These are phyloP conservation scores for Phytophthora hibernalis DNA, from an alignment of 352 stramenopile genomes.

Conservation along the genomic window DNA sequence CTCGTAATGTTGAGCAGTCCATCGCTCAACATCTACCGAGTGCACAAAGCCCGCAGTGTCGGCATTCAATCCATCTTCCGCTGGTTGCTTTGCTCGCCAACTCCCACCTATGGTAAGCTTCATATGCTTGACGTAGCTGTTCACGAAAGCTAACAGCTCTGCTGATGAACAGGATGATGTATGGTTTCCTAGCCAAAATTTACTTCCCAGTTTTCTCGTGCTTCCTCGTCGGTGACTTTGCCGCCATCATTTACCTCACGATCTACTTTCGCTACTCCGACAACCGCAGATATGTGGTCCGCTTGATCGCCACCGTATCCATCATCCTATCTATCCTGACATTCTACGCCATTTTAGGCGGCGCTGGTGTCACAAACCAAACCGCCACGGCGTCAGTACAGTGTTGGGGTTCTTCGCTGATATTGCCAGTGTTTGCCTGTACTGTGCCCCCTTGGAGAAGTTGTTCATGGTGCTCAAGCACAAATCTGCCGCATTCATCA, in stretches of 20 bases:
- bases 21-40: constrained; percentile 37
- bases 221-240: constrained; percentile 39
- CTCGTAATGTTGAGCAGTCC: constrained; percentile 42
- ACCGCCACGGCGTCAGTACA: constrained; percentile 38
- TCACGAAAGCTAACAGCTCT: background rate
- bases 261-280: constrained; percentile 46
- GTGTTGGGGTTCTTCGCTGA: constrained; percentile 50
- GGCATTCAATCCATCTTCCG: constrained; percentile 43
- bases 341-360: constrained; percentile 48
- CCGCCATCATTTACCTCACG: constrained; percentile 33
- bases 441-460: constrained; percentile 53
- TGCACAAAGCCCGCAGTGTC: constrained; percentile 34
- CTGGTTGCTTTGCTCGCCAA: constrained; percentile 43
- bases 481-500: constrained; percentile 61
- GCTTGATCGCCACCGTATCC: constrained; percentile 16
- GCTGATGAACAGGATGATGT: constrained; percentile 40
- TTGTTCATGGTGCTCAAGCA: constrained; percentile 47
- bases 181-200: constrained; percentile 44
- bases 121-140: background rate
- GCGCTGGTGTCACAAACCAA: constrained; percentile 37
- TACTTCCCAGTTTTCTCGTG: constrained; percentile 51
- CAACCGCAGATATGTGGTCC: constrained; percentile 31
- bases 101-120: constrained; percentile 42
- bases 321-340: constrained; percentile 39
- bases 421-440: constrained; percentile 49